Evolutionary conservation across 805 yeast genomes (phyloP), one percentile per base, ranked within the genome.

Genomic region (Teunomyces aglyptinius): DNA sequence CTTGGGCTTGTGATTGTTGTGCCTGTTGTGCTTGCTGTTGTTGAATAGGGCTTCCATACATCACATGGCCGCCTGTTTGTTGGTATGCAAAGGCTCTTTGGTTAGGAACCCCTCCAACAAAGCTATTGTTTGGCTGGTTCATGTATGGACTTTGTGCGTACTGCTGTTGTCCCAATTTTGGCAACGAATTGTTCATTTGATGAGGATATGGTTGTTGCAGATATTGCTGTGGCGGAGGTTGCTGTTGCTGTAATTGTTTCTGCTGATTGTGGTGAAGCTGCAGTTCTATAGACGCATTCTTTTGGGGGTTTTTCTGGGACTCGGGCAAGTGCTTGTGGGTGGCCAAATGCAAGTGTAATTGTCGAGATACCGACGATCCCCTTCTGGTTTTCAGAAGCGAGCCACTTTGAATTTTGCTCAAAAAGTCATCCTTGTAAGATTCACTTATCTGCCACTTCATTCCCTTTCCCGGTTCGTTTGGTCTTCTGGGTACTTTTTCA

Each of bases 371-470:
- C 28, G 88, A 81, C 8, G 88, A 82, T 6, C 96, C 96, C 56
- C 96, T 71, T 68, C 89, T 81, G 15, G 83, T 77, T 58, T 86
- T 87, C 55, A 83, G 80, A 41, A 86, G 67, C 33, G 85, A 78
- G 12, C 96, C 96, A 49, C 79, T 83, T 49, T 80, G 81, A 69
- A 91, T 83, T 70, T 90, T 88, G 55, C 77, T 80, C 62, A 91
- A 67, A 58, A 91, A 91, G 53, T 94, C 99, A 38, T 83, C 83
- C 58, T 86, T 84, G 64, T 86, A 92, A 41, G 83, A 71, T 34
- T 89, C 94, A 52, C 90, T 82, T 49, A 94, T 91, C 69, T 90
- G 95, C 99, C 99, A 94, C 68, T 94, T 94, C 96, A 94, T 92
- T 53, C 99, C 98, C 66, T 94, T 94, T 13, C 99, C 99, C 0